Percentiles rank a stretch among this genome's conserved stretches.
Evolutionary conservation across 371 early-diverging fungal genomes (phyloP).

Genomic region (Cokeromyces recurvatus): DNA sequence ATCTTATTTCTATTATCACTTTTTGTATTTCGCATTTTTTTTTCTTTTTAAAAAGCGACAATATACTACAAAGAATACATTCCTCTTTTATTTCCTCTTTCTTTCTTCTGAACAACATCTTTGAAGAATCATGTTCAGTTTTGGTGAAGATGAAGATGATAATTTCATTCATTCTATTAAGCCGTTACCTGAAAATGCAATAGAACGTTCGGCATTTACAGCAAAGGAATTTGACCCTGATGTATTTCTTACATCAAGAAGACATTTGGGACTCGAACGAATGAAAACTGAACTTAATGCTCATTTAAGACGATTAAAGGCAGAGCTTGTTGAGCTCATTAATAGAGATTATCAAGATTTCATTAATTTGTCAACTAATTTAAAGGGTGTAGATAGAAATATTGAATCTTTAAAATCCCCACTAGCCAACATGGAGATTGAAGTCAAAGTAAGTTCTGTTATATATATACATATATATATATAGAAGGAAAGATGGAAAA

Average conservation of each 20-base stretch:
- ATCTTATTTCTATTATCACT: too few relatives aligned
- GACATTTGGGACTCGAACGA: constrained; percentile 63
- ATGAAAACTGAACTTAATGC: constrained; percentile 62
- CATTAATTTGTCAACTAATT: constrained; percentile 73
- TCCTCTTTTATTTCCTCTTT: too few relatives aligned
- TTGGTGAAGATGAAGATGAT: constrained; percentile 40
- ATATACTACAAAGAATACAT: too few relatives aligned
- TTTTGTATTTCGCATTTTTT: too few relatives aligned
- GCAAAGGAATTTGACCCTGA: constrained; percentile 54
- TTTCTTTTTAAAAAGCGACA: too few relatives aligned
- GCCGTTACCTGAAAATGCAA: constrained; percentile 37
- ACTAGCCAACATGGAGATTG: constrained; percentile 49
- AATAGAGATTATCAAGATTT: constrained; percentile 81
- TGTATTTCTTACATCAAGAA: constrained; percentile 58
- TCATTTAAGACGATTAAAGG: constrained; percentile 59
- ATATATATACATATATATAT: too few relatives aligned
- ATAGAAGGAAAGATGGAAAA: too few relatives aligned
- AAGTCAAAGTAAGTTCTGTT: constrained; percentile 48
- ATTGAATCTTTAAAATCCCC: constrained; percentile 61
- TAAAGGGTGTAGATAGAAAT: constrained; percentile 73
- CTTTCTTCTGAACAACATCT: too few relatives aligned
- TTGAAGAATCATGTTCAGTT: constrained; percentile 31
- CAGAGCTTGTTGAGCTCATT: constrained; percentile 76
- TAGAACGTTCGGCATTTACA: constrained; percentile 50
- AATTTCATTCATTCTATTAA: constrained; percentile 17